These are phyloP conservation scores for Hebeloma cylindrosporum DNA, from an alignment of 768 basidiomycete genomes.

Conservation along the genomic window DNA sequence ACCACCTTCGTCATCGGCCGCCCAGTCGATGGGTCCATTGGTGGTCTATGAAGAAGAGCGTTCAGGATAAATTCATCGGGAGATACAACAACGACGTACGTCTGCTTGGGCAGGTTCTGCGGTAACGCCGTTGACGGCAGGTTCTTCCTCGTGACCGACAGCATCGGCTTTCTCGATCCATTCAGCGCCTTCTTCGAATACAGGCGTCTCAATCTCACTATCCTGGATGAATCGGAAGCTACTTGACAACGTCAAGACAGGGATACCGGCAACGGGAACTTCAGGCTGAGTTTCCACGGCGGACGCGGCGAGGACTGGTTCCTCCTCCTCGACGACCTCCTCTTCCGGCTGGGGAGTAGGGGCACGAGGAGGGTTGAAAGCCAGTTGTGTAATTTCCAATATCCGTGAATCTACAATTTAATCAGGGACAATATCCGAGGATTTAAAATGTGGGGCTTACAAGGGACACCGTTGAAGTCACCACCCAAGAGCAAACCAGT, in stretches of 20 bases:
- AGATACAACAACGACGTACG: slow-evolving; percentile 12
- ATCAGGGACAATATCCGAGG: slow-evolving; percentile 2
- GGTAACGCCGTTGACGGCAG: slow-evolving; percentile 33
- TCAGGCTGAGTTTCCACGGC: slow-evolving; percentile 30
- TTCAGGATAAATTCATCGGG: neutral
- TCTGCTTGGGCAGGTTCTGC: slow-evolving; percentile 20
- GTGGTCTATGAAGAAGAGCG: slow-evolving; percentile 11
- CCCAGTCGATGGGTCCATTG: slow-evolving; percentile 68
- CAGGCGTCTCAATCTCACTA: slow-evolving; percentile 65
- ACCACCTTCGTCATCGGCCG: slow-evolving; percentile 75
- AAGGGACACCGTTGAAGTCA: slow-evolving; percentile 59
- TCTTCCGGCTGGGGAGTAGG: slow-evolving; percentile 38
- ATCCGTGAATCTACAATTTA: slow-evolving; percentile 57
- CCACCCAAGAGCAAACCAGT: slow-evolving; percentile 60
- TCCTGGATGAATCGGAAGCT: slow-evolving; percentile 82
- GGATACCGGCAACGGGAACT: slow-evolving; percentile 40
- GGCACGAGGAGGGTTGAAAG: slow-evolving; percentile 49
- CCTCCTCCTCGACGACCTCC: slow-evolving; percentile 27
- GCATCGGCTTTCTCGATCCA: slow-evolving; percentile 54
- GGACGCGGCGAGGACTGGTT: slow-evolving; percentile 18
- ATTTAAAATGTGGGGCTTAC: slow-evolving; percentile 42
- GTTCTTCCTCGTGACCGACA: slow-evolving; percentile 30
- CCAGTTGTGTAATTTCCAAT: slow-evolving; percentile 52
- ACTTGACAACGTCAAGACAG: slow-evolving; percentile 40
- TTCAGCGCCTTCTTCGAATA: slow-evolving; percentile 54